phyloP scores from a whole-genome alignment of 1,284 basidiomycete species.

The Flammula alnicola region DNA sequence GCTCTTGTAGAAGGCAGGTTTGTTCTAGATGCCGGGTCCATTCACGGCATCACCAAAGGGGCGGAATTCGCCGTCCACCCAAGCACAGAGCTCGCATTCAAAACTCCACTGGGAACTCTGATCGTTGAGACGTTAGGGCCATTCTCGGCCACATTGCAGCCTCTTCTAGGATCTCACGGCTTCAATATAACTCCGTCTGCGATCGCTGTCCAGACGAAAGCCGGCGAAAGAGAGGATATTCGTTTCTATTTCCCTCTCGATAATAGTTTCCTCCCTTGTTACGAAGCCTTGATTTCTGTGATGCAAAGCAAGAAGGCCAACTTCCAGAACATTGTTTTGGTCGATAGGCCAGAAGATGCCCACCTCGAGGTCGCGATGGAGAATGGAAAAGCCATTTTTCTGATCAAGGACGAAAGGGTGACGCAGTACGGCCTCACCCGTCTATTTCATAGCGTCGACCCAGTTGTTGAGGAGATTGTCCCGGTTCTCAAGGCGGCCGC shows the following conservation, averaged over 20 bases:
- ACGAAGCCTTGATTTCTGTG: slow-evolving; percentile 4
- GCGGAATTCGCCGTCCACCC: background rate
- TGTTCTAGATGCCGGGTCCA: slow-evolving; percentile 4
- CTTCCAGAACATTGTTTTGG: slow-evolving; percentile 8
- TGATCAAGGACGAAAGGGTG: slow-evolving; percentile 13
- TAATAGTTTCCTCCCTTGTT: slow-evolving; percentile 3
- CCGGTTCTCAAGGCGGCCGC: slow-evolving; percentile 11
- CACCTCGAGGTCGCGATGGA: slow-evolving; percentile 15
- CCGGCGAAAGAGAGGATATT: slow-evolving; percentile 6
- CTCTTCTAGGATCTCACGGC: background rate
- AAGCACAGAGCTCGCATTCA: background rate
- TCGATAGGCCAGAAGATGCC: slow-evolving; percentile 8
- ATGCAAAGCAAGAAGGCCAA: background rate
- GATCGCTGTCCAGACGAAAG: slow-evolving; percentile 9
- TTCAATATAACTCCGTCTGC: background rate
- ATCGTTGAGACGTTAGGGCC: background rate
- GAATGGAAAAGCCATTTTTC: slow-evolving; percentile 8
- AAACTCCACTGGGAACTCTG: background rate
- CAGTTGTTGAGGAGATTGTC: slow-evolving; percentile 7
- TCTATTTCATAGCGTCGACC: slow-evolving; percentile 3
- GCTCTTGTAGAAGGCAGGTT: background rate
- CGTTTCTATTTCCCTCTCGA: background rate
- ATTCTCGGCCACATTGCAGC: background rate
- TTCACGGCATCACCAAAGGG: slow-evolving; percentile 2
- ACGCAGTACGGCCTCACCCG: slow-evolving; percentile 14